Percentiles rank a stretch among this genome's conserved stretches.
Conservation (phyloP, 306 rosid species). For the Astragalus glycyphyllos region DNA sequence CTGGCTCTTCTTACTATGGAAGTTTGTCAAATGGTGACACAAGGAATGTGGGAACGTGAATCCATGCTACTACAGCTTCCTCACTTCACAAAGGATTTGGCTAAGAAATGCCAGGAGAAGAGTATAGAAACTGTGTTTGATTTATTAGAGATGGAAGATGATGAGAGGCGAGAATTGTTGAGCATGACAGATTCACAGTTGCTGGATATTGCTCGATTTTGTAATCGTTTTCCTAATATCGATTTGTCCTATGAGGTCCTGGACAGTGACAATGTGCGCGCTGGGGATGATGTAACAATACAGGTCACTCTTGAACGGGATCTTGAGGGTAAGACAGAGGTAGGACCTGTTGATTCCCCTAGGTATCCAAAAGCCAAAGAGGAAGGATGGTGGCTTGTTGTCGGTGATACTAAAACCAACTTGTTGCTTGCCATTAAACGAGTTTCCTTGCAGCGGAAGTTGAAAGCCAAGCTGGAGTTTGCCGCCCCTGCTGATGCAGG, state of each 20-base stretch:
- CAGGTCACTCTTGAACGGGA: conserved; percentile 77
- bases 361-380: conserved; percentile 85
- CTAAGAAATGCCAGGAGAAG: conserved; percentile 73
- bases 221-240: conserved; percentile 81
- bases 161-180: conserved; percentile 72
- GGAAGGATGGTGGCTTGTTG: conserved; percentile 96
- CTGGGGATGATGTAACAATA: conserved; percentile 69
- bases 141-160: conserved; percentile 86
- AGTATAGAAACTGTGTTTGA: conserved; percentile 77
- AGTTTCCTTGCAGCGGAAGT: conserved; percentile 69
- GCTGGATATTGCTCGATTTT: conserved; percentile 76
- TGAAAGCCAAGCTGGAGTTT: conserved; percentile 75
- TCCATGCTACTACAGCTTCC: conserved; percentile 89
- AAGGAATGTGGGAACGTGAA: conserved; percentile 90
- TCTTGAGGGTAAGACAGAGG: conserved; percentile 72
- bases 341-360: conserved; percentile 71
- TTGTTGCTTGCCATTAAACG: conserved; percentile 78
- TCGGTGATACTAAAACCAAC: conserved; percentile 74
- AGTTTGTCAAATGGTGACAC: conserved; percentile 93
- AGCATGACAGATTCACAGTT: conserved; percentile 77
- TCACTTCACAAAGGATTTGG: conserved; percentile 85
- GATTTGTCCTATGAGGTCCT: conserved; percentile 74
- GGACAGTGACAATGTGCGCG: conserved; percentile 60
- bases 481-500: conserved; percentile 74
- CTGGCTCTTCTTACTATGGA: conserved; percentile 88